Conservation (phyloP, 768 basidiomycete genomes). For the Artomyces pyxidatus region DNA sequence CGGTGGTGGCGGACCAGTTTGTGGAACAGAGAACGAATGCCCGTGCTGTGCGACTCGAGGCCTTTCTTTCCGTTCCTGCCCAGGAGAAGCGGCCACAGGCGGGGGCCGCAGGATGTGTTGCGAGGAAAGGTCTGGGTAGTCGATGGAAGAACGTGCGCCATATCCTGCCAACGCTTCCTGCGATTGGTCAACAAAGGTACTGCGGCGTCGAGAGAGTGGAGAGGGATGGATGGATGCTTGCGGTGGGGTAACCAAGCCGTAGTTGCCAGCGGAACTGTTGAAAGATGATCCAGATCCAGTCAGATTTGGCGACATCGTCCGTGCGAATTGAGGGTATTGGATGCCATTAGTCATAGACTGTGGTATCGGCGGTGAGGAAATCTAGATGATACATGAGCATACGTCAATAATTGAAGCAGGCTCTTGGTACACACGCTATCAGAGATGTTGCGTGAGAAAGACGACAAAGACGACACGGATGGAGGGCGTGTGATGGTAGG, state of each 20-base stretch:
- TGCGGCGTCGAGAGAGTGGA: slow-evolving; percentile 60
- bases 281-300: slow-evolving; percentile 31
- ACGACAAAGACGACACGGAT: slow-evolving; percentile 6
- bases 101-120: slow-evolving; percentile 65
- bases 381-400: slow-evolving; percentile 19
- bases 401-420: slow-evolving; percentile 1
- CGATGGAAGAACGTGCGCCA: slow-evolving; percentile 48
- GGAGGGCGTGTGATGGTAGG: slow-evolving; percentile 15
- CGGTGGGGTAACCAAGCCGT: slow-evolving; percentile 53
- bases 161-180: slow-evolving; percentile 47
- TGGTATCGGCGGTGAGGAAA: slow-evolving; percentile 29
- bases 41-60: slow-evolving; percentile 36
- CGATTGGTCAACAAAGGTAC: slow-evolving; percentile 75
- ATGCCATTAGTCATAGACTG: slow-evolving; percentile 36
- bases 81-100: slow-evolving; percentile 63
- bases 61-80: slow-evolving; percentile 70
- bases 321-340: slow-evolving; percentile 44
- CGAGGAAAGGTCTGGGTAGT: slow-evolving; percentile 71
- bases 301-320: slow-evolving; percentile 28
- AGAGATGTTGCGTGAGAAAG: slow-evolving; percentile 10
- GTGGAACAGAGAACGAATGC: slow-evolving; percentile 28
- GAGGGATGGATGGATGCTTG: slow-evolving; percentile 81
- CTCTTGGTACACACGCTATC: slow-evolving; percentile 18
- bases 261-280: slow-evolving; percentile 30
- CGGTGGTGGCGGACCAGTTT: slow-evolving; percentile 47